Base-by-base conservation (phyloP, 495 filamentous ascomycete genomes). In the Podospora bellae-mahoneyi region DNA sequence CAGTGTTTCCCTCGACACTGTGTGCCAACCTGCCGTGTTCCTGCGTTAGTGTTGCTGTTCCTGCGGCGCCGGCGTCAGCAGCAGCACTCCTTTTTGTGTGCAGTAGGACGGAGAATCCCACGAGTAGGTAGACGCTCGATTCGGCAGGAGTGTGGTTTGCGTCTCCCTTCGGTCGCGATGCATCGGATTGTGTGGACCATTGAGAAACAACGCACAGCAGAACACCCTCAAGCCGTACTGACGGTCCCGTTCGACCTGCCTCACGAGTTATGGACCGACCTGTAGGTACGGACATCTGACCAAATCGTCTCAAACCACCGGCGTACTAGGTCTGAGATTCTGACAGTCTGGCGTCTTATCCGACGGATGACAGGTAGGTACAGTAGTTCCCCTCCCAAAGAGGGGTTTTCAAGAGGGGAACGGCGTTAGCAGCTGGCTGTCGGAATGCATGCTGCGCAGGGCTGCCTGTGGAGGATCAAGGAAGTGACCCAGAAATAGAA, bases 21-120 rank as follows among this genome's bases (percentile, higher is more conserved):
- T 68, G 63, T 64, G 62, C 61, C 66, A 28, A 65, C 66, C 59
- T 67, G 70, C 70, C 70, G 70, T 70, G 66, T 71, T 69, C 68
- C 70, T 69, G 70, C 59, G 61, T 70, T 64, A 39, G 57, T 64
- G 30, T 32, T 63, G 15, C n/a, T 65, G 19, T 39, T 13, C n/a
- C 55, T 54, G 60, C 39, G 7, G 20, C 61, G 19, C 18, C 55
- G 54, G 60, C 39, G 7, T 34, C 61, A 27, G 27, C 56, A 27
- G 27, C 56, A 27, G 2, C 60, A 30, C 20, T 32, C 27, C 48
- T 53, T 13, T 59, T 56, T 60, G 55, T 62, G 27, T 62, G 26
- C 64, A 64, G 68, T 32, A 67, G 60, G 55, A 63, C 61, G 18
- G 16, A 39, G 18, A 44, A 39, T 19, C 18, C 32, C 61, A 32